A percentile compares a stretch with the other conserved stretches of the same genome.
phyloP scores from a whole-genome alignment of 495 filamentous ascomycete genomes.

The Aspergillus affinis region DNA sequence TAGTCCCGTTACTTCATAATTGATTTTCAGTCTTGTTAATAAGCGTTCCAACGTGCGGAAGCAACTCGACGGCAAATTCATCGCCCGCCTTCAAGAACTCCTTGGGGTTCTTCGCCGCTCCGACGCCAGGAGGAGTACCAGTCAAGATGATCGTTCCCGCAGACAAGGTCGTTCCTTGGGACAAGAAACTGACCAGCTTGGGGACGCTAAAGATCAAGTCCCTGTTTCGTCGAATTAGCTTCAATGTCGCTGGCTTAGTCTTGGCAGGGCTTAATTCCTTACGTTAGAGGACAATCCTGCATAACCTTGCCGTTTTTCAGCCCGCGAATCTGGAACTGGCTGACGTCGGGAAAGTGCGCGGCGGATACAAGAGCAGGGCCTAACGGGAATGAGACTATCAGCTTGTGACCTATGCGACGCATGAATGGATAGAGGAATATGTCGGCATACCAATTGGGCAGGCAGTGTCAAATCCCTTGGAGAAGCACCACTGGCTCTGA shows the following conservation, averaged over 20 bases:
- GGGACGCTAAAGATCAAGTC: constrained; percentile 80
- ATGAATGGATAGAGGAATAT: neutral
- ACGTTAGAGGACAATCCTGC: constrained; percentile 62
- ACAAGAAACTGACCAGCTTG: constrained; percentile 71
- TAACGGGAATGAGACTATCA: constrained; percentile 10
- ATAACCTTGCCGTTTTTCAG: constrained; percentile 67
- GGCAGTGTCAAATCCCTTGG: constrained; percentile 82
- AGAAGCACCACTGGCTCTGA: constrained; percentile 76
- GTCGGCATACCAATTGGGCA: constrained; percentile 62
- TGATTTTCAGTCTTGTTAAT: constrained; percentile 42
- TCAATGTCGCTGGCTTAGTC: constrained; percentile 4
- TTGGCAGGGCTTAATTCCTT: constrained; percentile 16
- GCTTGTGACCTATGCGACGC: neutral
- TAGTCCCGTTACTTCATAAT: neutral
- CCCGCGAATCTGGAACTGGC: constrained; percentile 61
- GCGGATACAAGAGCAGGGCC: constrained; percentile 57
- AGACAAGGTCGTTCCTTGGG: constrained; percentile 74
- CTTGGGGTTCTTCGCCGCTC: constrained; percentile 54
- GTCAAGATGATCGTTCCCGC: constrained; percentile 82
- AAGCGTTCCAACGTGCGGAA: constrained; percentile 42
- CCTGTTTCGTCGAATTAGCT: constrained; percentile 19
- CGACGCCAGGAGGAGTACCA: constrained; percentile 64
- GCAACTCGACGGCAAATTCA: constrained; percentile 58
- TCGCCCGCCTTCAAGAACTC: constrained; percentile 58
- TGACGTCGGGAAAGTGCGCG: constrained; percentile 59